phyloP scores from a whole-genome alignment of 345 rosid species.

The Gossypium rotundifolium region DNA sequence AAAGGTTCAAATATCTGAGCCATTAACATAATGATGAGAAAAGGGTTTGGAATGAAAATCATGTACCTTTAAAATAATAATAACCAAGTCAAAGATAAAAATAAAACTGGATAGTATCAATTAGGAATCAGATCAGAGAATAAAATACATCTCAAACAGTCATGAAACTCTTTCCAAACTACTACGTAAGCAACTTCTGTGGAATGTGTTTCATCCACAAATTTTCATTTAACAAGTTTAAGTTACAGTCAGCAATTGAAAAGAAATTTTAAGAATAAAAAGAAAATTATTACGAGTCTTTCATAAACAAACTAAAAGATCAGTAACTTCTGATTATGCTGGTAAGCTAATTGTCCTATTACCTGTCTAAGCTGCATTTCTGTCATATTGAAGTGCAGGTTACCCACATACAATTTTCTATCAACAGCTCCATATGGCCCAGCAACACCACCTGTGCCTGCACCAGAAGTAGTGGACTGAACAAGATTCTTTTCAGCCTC shows the following conservation, averaged over 20 bases:
- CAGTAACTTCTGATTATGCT: not conserved
- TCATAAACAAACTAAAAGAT: constrained; percentile 1
- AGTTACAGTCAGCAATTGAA: not conserved
- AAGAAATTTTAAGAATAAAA: not conserved
- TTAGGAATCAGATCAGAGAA: constrained; percentile 31
- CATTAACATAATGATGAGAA: not conserved
- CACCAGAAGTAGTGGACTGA: constrained; percentile 57
- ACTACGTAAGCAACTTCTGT: not conserved
- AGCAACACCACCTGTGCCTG: constrained; percentile 38
- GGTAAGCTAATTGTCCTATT: constrained; percentile 1
- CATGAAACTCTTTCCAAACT: not conserved
- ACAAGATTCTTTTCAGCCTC: constrained; percentile 97
- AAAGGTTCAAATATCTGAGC: constrained; percentile 83
- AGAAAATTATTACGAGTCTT: not conserved
- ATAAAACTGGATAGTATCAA: not conserved
- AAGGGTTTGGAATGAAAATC: not conserved
- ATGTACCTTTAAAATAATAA: not conserved
- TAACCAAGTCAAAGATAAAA: not conserved
- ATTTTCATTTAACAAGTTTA: not conserved
- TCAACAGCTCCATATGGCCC: constrained; percentile 78
- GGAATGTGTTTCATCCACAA: not conserved
- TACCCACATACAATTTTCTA: constrained; percentile 89
- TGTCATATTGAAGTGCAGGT: constrained; percentile 87
- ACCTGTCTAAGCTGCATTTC: constrained; percentile 93
- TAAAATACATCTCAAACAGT: not conserved